Conservation (phyloP, 1,284 basidiomycete genomes). For the Microbotryomycetes sp. region DNA sequence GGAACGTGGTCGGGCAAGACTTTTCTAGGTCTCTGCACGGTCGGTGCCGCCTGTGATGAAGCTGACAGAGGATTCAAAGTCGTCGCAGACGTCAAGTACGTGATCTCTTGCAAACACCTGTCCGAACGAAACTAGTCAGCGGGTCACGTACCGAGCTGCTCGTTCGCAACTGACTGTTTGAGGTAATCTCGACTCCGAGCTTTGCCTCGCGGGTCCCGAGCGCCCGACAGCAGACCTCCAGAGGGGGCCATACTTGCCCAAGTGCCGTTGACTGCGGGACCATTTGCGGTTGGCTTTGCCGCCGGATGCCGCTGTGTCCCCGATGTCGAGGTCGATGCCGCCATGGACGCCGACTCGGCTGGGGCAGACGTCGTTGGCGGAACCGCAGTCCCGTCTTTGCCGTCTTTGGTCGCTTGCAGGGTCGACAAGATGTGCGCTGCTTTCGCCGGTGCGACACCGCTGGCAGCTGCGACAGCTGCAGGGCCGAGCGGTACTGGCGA, state of each 20-base stretch:
- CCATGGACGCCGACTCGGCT: conserved; percentile 2
- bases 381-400: neutral
- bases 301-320: conserved; percentile 3
- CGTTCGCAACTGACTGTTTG: conserved; percentile 66
- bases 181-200: conserved; percentile 93
- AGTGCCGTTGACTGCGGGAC: neutral
- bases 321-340: conserved; percentile 4
- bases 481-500: conserved; percentile 12
- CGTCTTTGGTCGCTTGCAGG: neutral
- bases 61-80: conserved; percentile 88
- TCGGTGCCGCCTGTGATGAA: conserved; percentile 32
- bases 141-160: neutral
- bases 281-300: conserved; percentile 8
- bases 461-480: conserved; percentile 1
- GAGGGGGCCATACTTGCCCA: conserved; percentile 3
- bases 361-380: neutral
- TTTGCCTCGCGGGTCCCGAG: conserved; percentile 84
- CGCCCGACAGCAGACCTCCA: conserved; percentile 45
- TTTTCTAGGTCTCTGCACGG: conserved; percentile 34
- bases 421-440: neutral
- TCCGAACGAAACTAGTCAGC: neutral
- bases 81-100: conserved; percentile 90
- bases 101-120: conserved; percentile 93
- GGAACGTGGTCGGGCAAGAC: conserved; percentile 27
- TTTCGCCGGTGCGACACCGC: conserved; percentile 16